Conservation (phyloP, 345 rosid genomes). For the Zanthoxylum bungeanum region DNA sequence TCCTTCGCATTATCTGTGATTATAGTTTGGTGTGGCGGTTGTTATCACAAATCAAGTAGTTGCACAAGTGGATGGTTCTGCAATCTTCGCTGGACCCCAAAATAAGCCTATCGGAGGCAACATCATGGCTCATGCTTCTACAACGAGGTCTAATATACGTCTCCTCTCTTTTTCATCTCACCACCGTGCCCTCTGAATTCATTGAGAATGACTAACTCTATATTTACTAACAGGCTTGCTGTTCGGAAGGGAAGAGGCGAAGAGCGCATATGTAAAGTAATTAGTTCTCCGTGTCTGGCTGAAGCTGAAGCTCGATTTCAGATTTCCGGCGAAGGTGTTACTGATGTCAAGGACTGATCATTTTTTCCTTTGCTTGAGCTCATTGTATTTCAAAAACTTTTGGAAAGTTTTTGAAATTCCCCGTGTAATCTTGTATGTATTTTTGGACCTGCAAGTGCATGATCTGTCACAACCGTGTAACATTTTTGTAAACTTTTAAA, state of each 20-base stretch:
- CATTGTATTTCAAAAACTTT: neutral
- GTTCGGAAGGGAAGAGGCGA: constrained; percentile 93
- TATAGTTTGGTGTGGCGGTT: constrained; percentile 92
- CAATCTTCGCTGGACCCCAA: constrained; percentile 96
- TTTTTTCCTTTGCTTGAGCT: neutral
- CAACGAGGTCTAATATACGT: constrained; percentile 62
- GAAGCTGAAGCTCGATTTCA: constrained; percentile 97
- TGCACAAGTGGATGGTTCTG: constrained; percentile 98
- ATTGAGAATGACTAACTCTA: neutral
- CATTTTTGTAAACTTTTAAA: neutral
- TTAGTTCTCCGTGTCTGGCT: constrained; percentile 90
- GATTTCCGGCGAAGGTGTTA: constrained; percentile 77
- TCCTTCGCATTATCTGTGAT: constrained; percentile 6
- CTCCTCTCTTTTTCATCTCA: neutral
- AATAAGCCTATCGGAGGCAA: constrained; percentile 95
- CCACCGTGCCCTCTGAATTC: neutral
- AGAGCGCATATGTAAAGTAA: constrained; percentile 94
- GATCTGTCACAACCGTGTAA: neutral
- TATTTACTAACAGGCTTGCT: constrained; percentile 52
- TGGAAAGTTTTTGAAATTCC: neutral
- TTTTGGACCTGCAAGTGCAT: neutral
- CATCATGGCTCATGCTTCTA: constrained; percentile 98
- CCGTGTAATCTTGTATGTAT: neutral
- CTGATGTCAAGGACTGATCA: constrained; percentile 75
- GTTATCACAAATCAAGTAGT: constrained; percentile 96